Base-by-base conservation (phyloP, 371 early-diverging fungal species). In the Haplosporangium sp. region DNA sequence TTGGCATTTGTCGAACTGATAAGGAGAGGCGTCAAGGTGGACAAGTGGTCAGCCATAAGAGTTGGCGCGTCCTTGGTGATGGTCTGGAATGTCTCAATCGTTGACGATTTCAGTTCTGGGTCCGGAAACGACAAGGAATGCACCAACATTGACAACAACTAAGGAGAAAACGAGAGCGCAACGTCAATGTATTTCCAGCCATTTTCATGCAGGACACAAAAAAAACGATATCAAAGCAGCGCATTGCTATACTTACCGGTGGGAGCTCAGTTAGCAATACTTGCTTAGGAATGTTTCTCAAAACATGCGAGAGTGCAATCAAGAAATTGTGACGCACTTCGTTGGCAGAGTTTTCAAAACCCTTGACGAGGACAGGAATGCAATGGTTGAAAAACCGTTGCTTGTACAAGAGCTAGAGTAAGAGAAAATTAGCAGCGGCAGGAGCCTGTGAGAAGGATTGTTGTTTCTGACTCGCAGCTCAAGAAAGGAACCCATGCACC, bases 331-430 rank as follows among this genome's bases (percentile, higher is more conserved):
- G 85, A 63, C 90, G 90, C 45, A 86, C 72, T 40, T 81, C 91
- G 45, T 83, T 73, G 2, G 59, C 36, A 1, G 90, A 69, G 11
- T 59, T 47, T 9, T 85, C 83, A 71, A 94, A 94, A 0, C 91
- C 88, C 0, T 84, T 51, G 3, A 92, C 86, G 11, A 97, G 80
- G 38, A 83, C 83, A 11, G 98, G 95, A 23, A 92, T 81, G 50
- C 90, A 88, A 38, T 84, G 82, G 50, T 88, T 87, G 80, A 95
- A 96, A 71, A 96, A 90, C 14, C 93, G 84, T 75, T 96, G 96
- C 75, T 92, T 92, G 80, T 91, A 90, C 23, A 97, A 80, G 23
- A 93, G 83, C 90, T 92, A 83, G 21, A 68, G 37, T 21, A 48
- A 53, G n/a, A 21, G 18, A 45, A 21, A 58, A 58, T 58, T 58